phyloP scores from a whole-genome alignment of 441 rosid genomes.

The Adansonia madagascariensis region DNA sequence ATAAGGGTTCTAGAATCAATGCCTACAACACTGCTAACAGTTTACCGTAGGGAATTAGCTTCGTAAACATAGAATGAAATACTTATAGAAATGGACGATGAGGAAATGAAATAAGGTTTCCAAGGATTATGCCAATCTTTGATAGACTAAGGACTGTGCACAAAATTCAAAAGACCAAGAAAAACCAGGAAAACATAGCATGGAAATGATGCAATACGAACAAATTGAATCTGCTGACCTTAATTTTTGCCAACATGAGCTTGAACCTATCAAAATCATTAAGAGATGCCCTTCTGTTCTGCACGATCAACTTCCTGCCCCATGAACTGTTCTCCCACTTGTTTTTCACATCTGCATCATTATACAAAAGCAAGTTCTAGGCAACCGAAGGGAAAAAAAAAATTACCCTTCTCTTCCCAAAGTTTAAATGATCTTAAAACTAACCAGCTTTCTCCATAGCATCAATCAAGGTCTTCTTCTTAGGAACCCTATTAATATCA shows the following conservation, averaged over 20 bases:
- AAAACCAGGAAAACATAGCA: conserved; percentile 16
- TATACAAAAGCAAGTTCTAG: neutral
- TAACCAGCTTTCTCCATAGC: conserved; percentile 87
- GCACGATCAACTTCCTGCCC: conserved; percentile 63
- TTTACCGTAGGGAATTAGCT: neutral
- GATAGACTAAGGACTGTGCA: too few relatives aligned
- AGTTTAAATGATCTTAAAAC: conserved; percentile 15
- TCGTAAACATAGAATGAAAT: neutral
- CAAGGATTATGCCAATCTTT: neutral
- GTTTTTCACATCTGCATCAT: conserved; percentile 62
- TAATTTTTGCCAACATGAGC: conserved; percentile 66
- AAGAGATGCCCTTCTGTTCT: conserved; percentile 50
- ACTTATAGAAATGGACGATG: neutral
- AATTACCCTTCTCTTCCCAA: neutral
- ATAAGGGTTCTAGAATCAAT: neutral
- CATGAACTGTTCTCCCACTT: conserved; percentile 78
- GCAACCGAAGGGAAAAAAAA: neutral
- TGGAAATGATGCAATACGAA: neutral
- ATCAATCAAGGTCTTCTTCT: conserved; percentile 67
- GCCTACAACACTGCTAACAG: neutral
- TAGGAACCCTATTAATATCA: conserved; percentile 72
- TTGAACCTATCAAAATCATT: conserved; percentile 56
- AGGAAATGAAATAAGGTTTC: neutral
- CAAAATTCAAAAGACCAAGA: neutral
- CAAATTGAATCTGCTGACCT: conserved; percentile 39